phyloP scores from a whole-genome alignment of 1,284 basidiomycete species.

The Naganishia cerealis region DNA sequence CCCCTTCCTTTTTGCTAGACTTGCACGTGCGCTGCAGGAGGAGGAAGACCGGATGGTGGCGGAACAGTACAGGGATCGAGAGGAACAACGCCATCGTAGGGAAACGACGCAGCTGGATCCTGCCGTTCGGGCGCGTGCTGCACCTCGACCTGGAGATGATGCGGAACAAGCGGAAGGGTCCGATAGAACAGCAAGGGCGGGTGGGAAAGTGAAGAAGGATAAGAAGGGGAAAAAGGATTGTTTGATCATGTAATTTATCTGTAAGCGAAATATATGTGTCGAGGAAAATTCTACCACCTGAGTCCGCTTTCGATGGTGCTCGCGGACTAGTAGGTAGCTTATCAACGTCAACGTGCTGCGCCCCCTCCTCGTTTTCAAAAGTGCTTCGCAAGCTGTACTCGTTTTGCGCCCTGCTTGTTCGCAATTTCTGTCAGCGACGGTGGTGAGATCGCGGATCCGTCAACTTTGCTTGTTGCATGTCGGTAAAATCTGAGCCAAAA shows the following conservation, averaged over 20 bases:
- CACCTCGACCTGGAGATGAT: conserved; percentile 6
- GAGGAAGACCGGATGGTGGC: conserved; percentile 57
- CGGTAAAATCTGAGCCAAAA: conserved; percentile 2
- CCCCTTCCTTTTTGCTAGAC: conserved; percentile 1
- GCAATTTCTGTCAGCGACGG: background rate
- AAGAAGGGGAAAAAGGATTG: conserved; percentile 33
- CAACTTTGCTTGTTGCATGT: conserved; percentile 12
- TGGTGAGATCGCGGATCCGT: background rate
- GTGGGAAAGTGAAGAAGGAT: conserved; percentile 29
- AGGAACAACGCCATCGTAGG: conserved; percentile 55
- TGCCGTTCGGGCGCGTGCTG: conserved; percentile 18
- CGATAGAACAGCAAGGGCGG: background rate
- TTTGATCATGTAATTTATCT: conserved; percentile 27
- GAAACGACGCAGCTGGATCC: conserved; percentile 13
- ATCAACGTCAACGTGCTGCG: too few species aligned
- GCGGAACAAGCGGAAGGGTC: background rate
- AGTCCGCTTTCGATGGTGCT: too few species aligned
- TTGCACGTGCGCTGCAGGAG: conserved; percentile 29
- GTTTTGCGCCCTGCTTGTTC: background rate
- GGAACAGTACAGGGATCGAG: conserved; percentile 69
- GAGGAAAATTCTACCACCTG: too few species aligned
- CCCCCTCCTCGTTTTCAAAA: background rate
- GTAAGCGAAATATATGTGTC: too few species aligned
- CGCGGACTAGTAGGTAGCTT: too few species aligned
- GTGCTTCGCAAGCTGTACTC: background rate